Evolutionary conservation across 108 stramenopile species (phyloP).

Genomic region (Nitzschia sp.): DNA sequence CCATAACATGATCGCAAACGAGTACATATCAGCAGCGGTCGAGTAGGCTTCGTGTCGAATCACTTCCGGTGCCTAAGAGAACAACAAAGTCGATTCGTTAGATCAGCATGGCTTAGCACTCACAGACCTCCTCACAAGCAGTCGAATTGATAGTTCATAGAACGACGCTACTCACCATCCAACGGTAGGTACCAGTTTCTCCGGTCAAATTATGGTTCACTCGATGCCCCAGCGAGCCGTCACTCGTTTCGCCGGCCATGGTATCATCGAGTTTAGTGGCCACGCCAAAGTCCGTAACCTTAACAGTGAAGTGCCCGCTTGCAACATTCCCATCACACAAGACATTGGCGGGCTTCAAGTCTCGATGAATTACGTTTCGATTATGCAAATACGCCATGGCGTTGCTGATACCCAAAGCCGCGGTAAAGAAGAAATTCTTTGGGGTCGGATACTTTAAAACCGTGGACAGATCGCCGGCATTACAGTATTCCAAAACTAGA

Average conservation of each 20-base stretch:
- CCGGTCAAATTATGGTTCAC: slow-evolving; percentile 51
- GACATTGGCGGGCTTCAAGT: slow-evolving; percentile 68
- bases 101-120: too few species aligned
- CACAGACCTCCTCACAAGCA: too few species aligned
- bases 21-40: slow-evolving; percentile 71
- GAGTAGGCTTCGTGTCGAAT: slow-evolving; percentile 70
- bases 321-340: slow-evolving; percentile 53
- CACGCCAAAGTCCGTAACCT: slow-evolving; percentile 78
- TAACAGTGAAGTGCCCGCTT: slow-evolving; percentile 54
- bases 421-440: slow-evolving; percentile 60
- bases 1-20: slow-evolving; percentile 70
- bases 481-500: slow-evolving; percentile 77
- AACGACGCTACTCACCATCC: too few species aligned
- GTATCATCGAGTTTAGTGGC: slow-evolving; percentile 25
- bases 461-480: slow-evolving; percentile 55
- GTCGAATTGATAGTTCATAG: too few species aligned
- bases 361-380: slow-evolving; percentile 59
- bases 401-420: slow-evolving; percentile 52
- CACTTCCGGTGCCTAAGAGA: slow-evolving; percentile 74
- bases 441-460: slow-evolving; percentile 55
- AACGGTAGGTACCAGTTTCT: slow-evolving; percentile 78
- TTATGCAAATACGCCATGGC: slow-evolving; percentile 68
- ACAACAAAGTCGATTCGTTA: too few species aligned
- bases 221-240: background rate
- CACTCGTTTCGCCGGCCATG: background rate